Conservation (phyloP, 2,329 filamentous ascomycete genomes). For the Aureobasidium sp. region DNA sequence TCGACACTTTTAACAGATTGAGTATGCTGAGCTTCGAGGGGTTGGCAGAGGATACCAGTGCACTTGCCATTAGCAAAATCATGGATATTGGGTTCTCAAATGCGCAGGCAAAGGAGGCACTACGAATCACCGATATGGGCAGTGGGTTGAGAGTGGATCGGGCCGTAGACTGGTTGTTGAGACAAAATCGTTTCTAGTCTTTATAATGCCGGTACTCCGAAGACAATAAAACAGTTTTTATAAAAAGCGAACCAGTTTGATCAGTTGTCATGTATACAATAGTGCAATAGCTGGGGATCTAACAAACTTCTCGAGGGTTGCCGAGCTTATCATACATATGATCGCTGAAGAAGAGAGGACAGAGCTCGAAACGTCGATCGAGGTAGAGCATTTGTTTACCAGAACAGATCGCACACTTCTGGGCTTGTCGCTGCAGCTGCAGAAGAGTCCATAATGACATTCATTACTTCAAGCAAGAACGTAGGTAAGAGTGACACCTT, state of each 20-base stretch:
- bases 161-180: constrained; percentile 49
- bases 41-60: constrained; percentile 45
- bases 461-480: no score
- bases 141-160: constrained; percentile 51
- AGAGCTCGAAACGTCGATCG: no score
- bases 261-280: no score
- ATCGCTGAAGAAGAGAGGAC: no score
- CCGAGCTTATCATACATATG: no score
- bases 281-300: no score
- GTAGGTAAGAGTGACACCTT: no score
- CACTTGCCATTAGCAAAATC: constrained; percentile 50
- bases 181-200: constrained; percentile 23
- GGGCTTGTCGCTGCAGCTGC: no score
- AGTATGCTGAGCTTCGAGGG: constrained; percentile 23
- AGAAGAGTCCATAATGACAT: no score
- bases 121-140: constrained; percentile 53
- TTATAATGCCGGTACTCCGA: not conserved
- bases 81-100: constrained; percentile 54
- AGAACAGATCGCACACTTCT: not conserved
- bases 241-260: no score
- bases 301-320: no score
- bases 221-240: not conserved
- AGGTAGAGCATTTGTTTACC: not conserved
- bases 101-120: constrained; percentile 49
- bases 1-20: constrained; percentile 20